These are phyloP conservation scores for Hanseniaspora clermontiae DNA, from an alignment of 805 yeast species.

Conservation along the genomic window DNA sequence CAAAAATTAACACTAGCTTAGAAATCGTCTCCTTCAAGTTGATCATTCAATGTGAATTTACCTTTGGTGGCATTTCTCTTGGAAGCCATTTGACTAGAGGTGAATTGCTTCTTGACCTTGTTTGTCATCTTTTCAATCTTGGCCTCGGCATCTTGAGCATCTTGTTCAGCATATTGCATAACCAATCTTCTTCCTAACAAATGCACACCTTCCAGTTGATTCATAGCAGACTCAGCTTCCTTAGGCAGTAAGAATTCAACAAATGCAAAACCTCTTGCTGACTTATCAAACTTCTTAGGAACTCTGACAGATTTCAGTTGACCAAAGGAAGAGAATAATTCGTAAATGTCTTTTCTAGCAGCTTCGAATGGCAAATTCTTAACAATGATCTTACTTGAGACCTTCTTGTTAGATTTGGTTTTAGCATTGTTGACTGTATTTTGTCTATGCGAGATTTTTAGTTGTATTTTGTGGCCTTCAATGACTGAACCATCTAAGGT, in stretches of 20 bases:
- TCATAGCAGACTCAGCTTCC: conserved; percentile 92
- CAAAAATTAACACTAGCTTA: conserved; percentile 1
- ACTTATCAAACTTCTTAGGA: conserved; percentile 88
- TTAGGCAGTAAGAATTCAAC: conserved; percentile 77
- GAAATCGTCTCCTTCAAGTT: conserved; percentile 21
- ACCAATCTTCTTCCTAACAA: conserved; percentile 88
- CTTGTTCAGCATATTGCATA: conserved; percentile 81
- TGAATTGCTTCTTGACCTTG: conserved; percentile 71
- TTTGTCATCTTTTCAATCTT: conserved; percentile 84
- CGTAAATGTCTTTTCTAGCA: conserved; percentile 80
- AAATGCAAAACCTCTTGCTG: conserved; percentile 95
- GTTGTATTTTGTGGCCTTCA: conserved; percentile 81
- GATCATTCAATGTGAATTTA: conserved; percentile 40
- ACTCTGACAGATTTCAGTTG: conserved; percentile 87
- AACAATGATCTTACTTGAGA: conserved; percentile 69
- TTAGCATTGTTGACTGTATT: conserved; percentile 19
- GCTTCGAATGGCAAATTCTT: conserved; percentile 97
- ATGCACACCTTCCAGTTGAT: conserved; percentile 88
- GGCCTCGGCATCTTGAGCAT: conserved; percentile 70
- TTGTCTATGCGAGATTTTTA: conserved; percentile 76
- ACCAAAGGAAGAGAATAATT: conserved; percentile 87
- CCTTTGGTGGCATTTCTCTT: conserved; percentile 60
- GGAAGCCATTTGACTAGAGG: conserved; percentile 61
- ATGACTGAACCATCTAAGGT: conserved; percentile 63
- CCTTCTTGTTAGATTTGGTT: conserved; percentile 30